These are phyloP conservation scores for Cystofilobasidium ferigula DNA, from an alignment of 768 basidiomycete genomes.

Conservation along the genomic window DNA sequence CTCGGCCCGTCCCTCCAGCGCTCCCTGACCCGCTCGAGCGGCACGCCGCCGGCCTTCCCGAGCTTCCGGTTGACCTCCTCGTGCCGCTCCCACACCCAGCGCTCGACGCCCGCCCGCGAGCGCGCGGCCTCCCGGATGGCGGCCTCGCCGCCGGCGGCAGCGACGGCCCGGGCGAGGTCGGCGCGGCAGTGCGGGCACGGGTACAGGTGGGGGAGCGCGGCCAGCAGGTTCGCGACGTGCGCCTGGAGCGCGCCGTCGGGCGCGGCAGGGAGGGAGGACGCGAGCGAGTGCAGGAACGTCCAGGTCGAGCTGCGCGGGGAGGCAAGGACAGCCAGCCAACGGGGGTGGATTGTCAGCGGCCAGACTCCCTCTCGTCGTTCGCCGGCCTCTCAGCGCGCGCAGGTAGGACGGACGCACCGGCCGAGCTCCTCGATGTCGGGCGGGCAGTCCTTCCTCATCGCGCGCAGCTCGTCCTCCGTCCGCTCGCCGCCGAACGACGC, in stretches of 20 bases:
- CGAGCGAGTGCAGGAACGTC: constrained; percentile 20
- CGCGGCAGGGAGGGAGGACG: neutral
- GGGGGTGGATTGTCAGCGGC: no score
- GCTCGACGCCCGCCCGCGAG: constrained; percentile 11
- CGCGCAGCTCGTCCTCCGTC: constrained; percentile 17
- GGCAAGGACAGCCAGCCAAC: neutral
- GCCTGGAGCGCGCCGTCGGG: neutral
- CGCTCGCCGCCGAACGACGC: constrained; percentile 12
- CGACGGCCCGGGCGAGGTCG: constrained; percentile 3
- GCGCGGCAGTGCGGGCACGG: constrained; percentile 20
- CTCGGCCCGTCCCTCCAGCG: constrained; percentile 18
- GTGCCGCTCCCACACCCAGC: constrained; percentile 20
- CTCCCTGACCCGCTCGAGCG: constrained; percentile 4
- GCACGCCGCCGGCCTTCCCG: constrained; percentile 13
- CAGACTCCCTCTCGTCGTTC: no score
- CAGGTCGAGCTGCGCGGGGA: constrained; percentile 10
- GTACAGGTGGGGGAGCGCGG: constrained; percentile 16
- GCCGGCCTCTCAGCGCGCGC: no score
- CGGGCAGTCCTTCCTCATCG: constrained; percentile 21
- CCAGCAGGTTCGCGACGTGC: constrained; percentile 4
- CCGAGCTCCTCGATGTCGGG: constrained; percentile 25
- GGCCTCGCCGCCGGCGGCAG: constrained; percentile 3
- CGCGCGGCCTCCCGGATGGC: constrained; percentile 6
- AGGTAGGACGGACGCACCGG: constrained; percentile 14
- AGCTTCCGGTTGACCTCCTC: constrained; percentile 23